These are phyloP conservation scores for Kluyveromyces sp. DNA, from an alignment of 1,139 yeast genomes.

Conservation along the genomic window DNA sequence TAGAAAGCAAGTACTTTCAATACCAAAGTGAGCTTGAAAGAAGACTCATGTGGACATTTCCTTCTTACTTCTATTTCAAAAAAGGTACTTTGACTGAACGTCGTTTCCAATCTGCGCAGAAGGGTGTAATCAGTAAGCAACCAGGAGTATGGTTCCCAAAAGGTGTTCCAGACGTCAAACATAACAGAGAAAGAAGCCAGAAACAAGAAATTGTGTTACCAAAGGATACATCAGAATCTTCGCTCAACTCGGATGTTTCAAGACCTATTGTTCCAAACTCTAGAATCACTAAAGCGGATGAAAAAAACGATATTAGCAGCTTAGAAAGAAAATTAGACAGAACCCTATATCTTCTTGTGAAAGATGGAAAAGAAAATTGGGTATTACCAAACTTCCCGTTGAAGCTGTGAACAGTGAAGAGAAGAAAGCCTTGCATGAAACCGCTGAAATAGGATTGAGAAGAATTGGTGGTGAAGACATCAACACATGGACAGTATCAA, in stretches of 20 bases:
- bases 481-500: conserved; percentile 85
- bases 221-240: conserved; percentile 36
- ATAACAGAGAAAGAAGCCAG: conserved; percentile 78
- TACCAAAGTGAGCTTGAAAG: conserved; percentile 84
- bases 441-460: conserved; percentile 71
- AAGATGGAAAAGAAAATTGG: conserved; percentile 48
- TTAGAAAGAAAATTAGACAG: conserved; percentile 74
- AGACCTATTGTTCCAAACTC: conserved; percentile 67
- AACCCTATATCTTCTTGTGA: conserved; percentile 67
- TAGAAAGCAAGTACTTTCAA: conserved; percentile 68
- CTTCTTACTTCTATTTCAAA: conserved; percentile 85
- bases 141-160: conserved; percentile 72
- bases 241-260: conserved; percentile 45
- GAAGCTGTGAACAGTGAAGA: conserved; percentile 16
- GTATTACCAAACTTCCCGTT: conserved; percentile 61
- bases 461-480: conserved; percentile 65
- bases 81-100: conserved; percentile 87
- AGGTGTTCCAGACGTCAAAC: conserved; percentile 81
- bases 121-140: conserved; percentile 62
- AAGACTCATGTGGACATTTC: conserved; percentile 96
- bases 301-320: conserved; percentile 49
- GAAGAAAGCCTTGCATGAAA: conserved; percentile 51
- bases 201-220: conserved; percentile 75
- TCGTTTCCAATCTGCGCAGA: conserved; percentile 66
- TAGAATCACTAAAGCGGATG: conserved; percentile 72